These are phyloP conservation scores for Xeromyces bisporus DNA, from an alignment of 495 filamentous ascomycete genomes.

Conservation along the genomic window DNA sequence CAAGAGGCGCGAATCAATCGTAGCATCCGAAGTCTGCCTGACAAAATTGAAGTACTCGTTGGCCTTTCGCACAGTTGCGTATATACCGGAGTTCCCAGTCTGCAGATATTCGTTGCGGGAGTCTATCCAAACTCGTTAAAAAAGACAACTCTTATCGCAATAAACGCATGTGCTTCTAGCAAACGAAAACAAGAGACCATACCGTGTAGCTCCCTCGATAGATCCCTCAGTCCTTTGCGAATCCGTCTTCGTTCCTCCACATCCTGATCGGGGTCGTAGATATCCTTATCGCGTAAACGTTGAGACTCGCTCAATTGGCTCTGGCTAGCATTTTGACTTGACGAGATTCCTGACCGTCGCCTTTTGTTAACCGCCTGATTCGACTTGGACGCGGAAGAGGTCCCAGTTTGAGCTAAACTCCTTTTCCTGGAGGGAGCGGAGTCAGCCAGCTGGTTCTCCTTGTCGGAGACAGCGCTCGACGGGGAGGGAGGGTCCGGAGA, in stretches of 20 bases:
- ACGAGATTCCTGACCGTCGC: slow-evolving; percentile 20
- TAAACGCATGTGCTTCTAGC: neutral
- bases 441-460: slow-evolving; percentile 32
- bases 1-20: slow-evolving; percentile 70
- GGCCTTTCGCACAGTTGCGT: slow-evolving; percentile 42
- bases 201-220: slow-evolving; percentile 51
- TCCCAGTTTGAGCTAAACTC: slow-evolving; percentile 14
- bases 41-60: slow-evolving; percentile 51
- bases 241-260: slow-evolving; percentile 57
- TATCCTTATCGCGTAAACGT: slow-evolving; percentile 20
- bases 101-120: slow-evolving; percentile 50
- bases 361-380: slow-evolving; percentile 17
- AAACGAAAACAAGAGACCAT: slow-evolving; percentile 6
- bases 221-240: slow-evolving; percentile 48
- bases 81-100: slow-evolving; percentile 41
- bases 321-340: slow-evolving; percentile 11
- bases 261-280: slow-evolving; percentile 82
- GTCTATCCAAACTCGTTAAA: slow-evolving; percentile 22
- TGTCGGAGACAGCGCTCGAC: slow-evolving; percentile 34
- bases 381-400: slow-evolving; percentile 7
- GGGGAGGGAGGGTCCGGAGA: slow-evolving; percentile 23
- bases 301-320: slow-evolving; percentile 14
- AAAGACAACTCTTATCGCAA: slow-evolving; percentile 1
- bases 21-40: slow-evolving; percentile 85
- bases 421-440: slow-evolving; percentile 9